These are phyloP conservation scores for Colletotrichum incanum DNA, from an alignment of 2,329 filamentous ascomycete species.

Conservation along the genomic window DNA sequence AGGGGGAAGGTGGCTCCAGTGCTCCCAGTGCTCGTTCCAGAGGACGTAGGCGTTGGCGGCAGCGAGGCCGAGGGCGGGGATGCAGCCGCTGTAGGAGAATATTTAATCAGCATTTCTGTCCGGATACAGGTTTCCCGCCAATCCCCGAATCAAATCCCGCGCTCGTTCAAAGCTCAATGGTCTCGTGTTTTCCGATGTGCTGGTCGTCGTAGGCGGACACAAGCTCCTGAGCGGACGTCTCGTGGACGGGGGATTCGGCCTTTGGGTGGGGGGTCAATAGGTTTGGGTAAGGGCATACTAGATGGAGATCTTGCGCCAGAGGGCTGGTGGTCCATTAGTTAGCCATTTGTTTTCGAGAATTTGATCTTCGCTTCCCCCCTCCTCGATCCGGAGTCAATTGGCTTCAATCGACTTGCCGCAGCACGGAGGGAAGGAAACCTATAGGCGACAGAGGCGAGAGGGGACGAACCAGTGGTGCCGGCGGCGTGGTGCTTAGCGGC, in stretches of 20 bases:
- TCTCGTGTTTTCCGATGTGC: neutral
- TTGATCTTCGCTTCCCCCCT: neutral
- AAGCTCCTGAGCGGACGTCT: neutral
- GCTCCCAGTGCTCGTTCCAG: slow-evolving; percentile 98
- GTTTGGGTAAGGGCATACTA: slow-evolving; percentile 76
- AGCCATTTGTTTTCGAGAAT: slow-evolving; percentile 13
- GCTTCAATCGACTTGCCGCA: slow-evolving; percentile 20
- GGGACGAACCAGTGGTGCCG: slow-evolving; percentile 82
- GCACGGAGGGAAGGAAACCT: neutral
- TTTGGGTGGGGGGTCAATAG: neutral
- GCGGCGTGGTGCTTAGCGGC: slow-evolving; percentile 93
- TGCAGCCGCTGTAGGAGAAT: slow-evolving; percentile 73
- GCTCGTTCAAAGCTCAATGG: neutral
- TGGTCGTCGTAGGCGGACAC: neutral
- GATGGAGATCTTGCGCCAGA: slow-evolving; percentile 96
- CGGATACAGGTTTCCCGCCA: neutral
- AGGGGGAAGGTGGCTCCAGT: slow-evolving; percentile 88
- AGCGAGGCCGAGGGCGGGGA: slow-evolving; percentile 81
- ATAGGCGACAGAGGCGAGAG: neutral
- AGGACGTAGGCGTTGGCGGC: slow-evolving; percentile 89
- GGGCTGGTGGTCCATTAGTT: slow-evolving; percentile 69
- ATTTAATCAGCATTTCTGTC: slow-evolving; percentile 16
- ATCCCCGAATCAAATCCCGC: slow-evolving; percentile 9
- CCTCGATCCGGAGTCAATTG: slow-evolving; percentile 9
- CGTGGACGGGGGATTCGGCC: slow-evolving; percentile 46